Percentiles rank a stretch among this genome's conserved stretches.
Evolutionary conservation across 140 eudicot genomes (phyloP).

Genomic region (Bidens hawaiensis): DNA sequence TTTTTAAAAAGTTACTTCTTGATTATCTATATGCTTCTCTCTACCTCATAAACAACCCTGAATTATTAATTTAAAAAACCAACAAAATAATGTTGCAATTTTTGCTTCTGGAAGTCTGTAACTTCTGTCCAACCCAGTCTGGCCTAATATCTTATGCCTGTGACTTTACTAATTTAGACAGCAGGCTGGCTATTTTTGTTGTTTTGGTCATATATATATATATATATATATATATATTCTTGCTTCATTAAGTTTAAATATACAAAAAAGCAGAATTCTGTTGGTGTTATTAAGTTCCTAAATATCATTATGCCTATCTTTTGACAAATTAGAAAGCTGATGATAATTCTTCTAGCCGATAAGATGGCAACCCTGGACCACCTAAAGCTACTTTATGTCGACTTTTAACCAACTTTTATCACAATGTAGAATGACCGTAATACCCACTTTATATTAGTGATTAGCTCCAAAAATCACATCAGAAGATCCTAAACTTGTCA

Average conservation of each 20-base stretch:
- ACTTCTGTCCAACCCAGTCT: not conserved
- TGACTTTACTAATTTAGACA: not conserved
- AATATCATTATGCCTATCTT: slow-evolving; percentile 20
- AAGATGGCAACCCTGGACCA: slow-evolving; percentile 28
- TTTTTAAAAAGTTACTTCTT: not conserved
- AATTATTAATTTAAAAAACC: not conserved
- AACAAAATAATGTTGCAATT: not conserved
- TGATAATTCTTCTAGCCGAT: slow-evolving; percentile 9
- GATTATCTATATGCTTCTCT: not conserved
- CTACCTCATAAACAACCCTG: not conserved
- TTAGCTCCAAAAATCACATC: slow-evolving; percentile 12
- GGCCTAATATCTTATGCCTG: not conserved
- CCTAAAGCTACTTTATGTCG: slow-evolving; percentile 24
- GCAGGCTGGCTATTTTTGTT: not conserved
- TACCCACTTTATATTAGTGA: slow-evolving; percentile 15
- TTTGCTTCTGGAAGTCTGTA: not conserved
- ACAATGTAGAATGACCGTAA: slow-evolving; percentile 1
- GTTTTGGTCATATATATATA: slow-evolving; percentile 1
- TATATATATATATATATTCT: not conserved
- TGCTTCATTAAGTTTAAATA: slow-evolving; percentile 11
- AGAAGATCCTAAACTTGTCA: slow-evolving; percentile 14
- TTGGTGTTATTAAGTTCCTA: slow-evolving; percentile 7
- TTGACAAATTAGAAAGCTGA: slow-evolving; percentile 28
- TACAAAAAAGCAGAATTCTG: not conserved
- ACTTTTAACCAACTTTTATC: slow-evolving; percentile 17